Conservation (phyloP, 495 filamentous ascomycete genomes). For the Symbiotaphrina buchneri region DNA sequence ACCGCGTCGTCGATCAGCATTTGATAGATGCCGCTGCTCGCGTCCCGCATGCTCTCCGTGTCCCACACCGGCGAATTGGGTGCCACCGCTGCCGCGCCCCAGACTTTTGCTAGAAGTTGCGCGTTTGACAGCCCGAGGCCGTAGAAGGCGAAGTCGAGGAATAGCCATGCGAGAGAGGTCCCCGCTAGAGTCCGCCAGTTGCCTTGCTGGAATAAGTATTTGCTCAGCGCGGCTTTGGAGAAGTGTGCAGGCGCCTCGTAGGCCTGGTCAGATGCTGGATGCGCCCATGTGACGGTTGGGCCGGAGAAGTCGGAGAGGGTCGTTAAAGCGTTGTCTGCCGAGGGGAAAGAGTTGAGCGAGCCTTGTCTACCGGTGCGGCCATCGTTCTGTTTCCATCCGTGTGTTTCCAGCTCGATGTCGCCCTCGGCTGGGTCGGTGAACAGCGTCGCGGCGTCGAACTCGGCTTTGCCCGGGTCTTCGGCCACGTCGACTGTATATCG, state of each 20-base stretch:
- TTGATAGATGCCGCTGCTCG: conserved; percentile 9
- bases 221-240: conserved; percentile 15
- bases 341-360: neutral
- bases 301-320: conserved; percentile 1
- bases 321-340: neutral
- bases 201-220: conserved; percentile 25
- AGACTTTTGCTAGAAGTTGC: conserved; percentile 9
- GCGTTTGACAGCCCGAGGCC: conserved; percentile 26
- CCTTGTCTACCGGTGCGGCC: neutral
- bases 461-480: conserved; percentile 13
- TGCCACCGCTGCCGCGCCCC: conserved; percentile 15
- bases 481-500: conserved; percentile 29
- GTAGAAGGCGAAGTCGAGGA: conserved; percentile 33
- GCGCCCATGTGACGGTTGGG: too few species aligned
- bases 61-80: conserved; percentile 1
- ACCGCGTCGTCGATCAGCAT: conserved; percentile 11
- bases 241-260: conserved; percentile 1
- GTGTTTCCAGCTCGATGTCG: too few species aligned
- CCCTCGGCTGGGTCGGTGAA: too few species aligned
- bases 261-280: too few species aligned
- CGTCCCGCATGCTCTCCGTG: conserved; percentile 3
- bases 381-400: neutral
- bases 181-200: conserved; percentile 28
- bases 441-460: conserved; percentile 1
- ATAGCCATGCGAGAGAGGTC: conserved; percentile 24